Conservation (phyloP, 1,284 basidiomycete species). For the Ganoderma leucocontextum region DNA sequence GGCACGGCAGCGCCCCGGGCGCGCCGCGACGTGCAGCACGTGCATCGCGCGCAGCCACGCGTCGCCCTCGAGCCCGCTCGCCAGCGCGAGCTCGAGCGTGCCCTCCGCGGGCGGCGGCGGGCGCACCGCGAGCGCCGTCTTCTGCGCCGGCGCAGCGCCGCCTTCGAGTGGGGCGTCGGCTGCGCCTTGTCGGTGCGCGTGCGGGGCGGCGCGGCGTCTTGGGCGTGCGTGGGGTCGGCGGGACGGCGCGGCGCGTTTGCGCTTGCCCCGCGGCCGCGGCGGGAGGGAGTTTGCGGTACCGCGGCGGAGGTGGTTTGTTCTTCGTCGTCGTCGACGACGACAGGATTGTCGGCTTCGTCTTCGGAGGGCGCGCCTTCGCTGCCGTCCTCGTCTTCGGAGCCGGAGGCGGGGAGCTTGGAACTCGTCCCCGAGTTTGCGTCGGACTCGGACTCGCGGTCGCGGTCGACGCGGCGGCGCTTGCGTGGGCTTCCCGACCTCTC, state of each 20-base stretch:
- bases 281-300: constrained; percentile 13
- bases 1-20: too few relatives aligned
- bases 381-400: background rate
- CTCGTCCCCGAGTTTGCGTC: constrained; percentile 8
- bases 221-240: constrained; percentile 33
- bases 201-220: constrained; percentile 38
- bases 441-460: background rate
- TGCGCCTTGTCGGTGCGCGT: constrained; percentile 43
- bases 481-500: background rate
- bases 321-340: constrained; percentile 5
- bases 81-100: constrained; percentile 41
- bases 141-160: constrained; percentile 54
- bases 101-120: constrained; percentile 45
- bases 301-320: constrained; percentile 1
- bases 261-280: constrained; percentile 24
- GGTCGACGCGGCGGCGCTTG: constrained; percentile 2
- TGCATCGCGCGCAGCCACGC: constrained; percentile 89
- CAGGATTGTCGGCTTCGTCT: constrained; percentile 5
- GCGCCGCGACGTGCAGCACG: constrained; percentile 91
- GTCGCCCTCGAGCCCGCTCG: constrained; percentile 62
- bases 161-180: constrained; percentile 76
- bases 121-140: constrained; percentile 45
- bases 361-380: constrained; percentile 5
- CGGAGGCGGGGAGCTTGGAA: constrained; percentile 10
- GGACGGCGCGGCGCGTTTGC: constrained; percentile 54